Evolutionary conservation across 495 filamentous ascomycete genomes (phyloP).

Genomic region (Talaromyces thailandensis): DNA sequence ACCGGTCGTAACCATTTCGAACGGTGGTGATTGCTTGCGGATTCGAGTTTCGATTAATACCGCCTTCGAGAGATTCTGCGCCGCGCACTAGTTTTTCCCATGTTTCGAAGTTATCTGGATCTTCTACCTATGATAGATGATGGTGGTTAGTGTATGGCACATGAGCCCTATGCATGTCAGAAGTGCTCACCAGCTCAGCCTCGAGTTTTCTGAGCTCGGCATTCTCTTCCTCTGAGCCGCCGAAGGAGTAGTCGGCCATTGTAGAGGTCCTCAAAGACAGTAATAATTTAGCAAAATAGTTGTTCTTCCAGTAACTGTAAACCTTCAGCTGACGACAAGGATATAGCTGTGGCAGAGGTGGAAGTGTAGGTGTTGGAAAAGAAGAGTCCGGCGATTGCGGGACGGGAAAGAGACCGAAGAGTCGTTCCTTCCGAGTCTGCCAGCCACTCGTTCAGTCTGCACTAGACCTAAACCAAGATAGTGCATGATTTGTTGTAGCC

Average conservation of each 20-base stretch:
- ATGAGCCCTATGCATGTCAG: background rate
- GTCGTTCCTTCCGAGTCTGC: background rate
- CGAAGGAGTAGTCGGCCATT: constrained; percentile 58
- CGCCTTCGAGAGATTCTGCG: constrained; percentile 79
- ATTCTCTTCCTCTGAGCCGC: constrained; percentile 77
- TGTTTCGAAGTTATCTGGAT: constrained; percentile 85
- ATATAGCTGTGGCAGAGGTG: background rate
- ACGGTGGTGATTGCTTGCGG: constrained; percentile 83
- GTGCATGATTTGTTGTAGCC: background rate
- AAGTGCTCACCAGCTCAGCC: constrained; percentile 60
- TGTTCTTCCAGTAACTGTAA: background rate
- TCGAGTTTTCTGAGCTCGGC: constrained; percentile 73
- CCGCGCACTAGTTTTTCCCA: constrained; percentile 90
- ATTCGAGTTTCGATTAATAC: constrained; percentile 91
- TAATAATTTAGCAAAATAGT: background rate
- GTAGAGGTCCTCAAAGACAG: constrained; percentile 4
- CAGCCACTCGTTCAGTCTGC: no score
- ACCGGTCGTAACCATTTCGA: constrained; percentile 79
- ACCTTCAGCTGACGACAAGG: background rate
- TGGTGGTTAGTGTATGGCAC: constrained; percentile 5
- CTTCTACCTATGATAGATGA: constrained; percentile 38
- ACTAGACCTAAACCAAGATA: background rate
- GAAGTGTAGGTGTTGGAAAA: background rate
- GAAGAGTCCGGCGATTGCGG: background rate
- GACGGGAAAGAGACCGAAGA: background rate